Conservation (phyloP, 2,329 filamentous ascomycete species). For the Ceratocystis cacaofunesta region DNA sequence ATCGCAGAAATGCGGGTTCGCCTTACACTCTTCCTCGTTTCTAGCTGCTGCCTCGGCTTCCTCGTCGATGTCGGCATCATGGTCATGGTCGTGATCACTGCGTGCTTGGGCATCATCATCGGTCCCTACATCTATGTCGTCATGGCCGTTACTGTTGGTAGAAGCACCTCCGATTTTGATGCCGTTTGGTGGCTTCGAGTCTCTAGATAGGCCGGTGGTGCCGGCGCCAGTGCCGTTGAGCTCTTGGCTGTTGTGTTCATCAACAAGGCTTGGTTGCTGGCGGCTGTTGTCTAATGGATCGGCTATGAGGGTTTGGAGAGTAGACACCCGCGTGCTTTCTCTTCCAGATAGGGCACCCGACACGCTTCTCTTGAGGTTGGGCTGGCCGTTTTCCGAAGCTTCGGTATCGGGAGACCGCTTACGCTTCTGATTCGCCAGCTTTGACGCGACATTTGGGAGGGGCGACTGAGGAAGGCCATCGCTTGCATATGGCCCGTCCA, state of each 20-base stretch:
- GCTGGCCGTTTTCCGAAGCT: slow-evolving; percentile 32
- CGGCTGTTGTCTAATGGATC: neutral
- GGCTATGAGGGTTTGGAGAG: slow-evolving; percentile 16
- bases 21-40: slow-evolving; percentile 51
- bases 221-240: slow-evolving; percentile 5
- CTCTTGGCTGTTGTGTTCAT: slow-evolving; percentile 25
- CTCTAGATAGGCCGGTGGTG: neutral
- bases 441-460: slow-evolving; percentile 14
- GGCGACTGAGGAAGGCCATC: slow-evolving; percentile 12
- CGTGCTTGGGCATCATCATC: slow-evolving; percentile 22
- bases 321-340: slow-evolving; percentile 19
- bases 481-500: slow-evolving; percentile 15
- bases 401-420: slow-evolving; percentile 35
- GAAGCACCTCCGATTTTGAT: slow-evolving; percentile 5
- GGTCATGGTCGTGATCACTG: slow-evolving; percentile 15
- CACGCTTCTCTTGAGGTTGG: slow-evolving; percentile 39
- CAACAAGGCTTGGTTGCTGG: neutral
- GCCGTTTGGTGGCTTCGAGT: slow-evolving; percentile 6
- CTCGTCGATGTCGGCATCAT: slow-evolving; percentile 32
- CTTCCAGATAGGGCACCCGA: slow-evolving; percentile 22
- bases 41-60: slow-evolving; percentile 43
- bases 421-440: slow-evolving; percentile 31
- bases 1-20: slow-evolving; percentile 7
- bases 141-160: slow-evolving; percentile 6
- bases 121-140: slow-evolving; percentile 18